phyloP scores from a whole-genome alignment of 768 basidiomycete genomes.

The Fibroporia radiculosa region DNA sequence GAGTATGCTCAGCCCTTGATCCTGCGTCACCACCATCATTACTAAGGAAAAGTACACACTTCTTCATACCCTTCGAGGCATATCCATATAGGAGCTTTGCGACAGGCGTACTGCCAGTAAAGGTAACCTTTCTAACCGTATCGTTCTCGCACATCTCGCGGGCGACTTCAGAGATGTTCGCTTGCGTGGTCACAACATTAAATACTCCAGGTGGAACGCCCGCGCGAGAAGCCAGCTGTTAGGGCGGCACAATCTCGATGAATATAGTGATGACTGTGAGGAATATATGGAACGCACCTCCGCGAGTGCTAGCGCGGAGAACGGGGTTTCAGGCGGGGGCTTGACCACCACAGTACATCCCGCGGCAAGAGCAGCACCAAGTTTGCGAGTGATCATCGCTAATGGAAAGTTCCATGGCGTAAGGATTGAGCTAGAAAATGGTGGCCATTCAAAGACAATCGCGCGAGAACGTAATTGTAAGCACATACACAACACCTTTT shows the following conservation, averaged over 20 bases:
- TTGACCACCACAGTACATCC: constrained; percentile 97
- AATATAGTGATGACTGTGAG: background rate
- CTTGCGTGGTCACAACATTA: constrained; percentile 86
- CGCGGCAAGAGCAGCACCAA: constrained; percentile 84
- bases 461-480: background rate
- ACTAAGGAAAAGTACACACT: constrained; percentile 35
- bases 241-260: background rate
- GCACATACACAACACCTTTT: constrained; percentile 40
- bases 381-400: constrained; percentile 90
- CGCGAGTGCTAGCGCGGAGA: constrained; percentile 84
- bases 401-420: constrained; percentile 95
- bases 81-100: constrained; percentile 70
- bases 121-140: constrained; percentile 79
- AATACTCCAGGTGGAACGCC: constrained; percentile 93
- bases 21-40: too few relatives aligned
- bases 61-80: constrained; percentile 74
- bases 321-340: constrained; percentile 92
- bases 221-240: constrained; percentile 74
- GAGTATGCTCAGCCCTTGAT: background rate
- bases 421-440: constrained; percentile 51
- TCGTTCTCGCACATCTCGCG: constrained; percentile 91
- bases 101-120: constrained; percentile 83
- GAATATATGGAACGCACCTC: constrained; percentile 44
- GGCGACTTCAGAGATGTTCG: constrained; percentile 80
- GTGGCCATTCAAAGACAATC: background rate